Percentiles rank a stretch among this genome's conserved stretches.
These are phyloP conservation scores for Chloris gayana DNA, from an alignment of 176 grass and related monocot species.

Conservation along the genomic window DNA sequence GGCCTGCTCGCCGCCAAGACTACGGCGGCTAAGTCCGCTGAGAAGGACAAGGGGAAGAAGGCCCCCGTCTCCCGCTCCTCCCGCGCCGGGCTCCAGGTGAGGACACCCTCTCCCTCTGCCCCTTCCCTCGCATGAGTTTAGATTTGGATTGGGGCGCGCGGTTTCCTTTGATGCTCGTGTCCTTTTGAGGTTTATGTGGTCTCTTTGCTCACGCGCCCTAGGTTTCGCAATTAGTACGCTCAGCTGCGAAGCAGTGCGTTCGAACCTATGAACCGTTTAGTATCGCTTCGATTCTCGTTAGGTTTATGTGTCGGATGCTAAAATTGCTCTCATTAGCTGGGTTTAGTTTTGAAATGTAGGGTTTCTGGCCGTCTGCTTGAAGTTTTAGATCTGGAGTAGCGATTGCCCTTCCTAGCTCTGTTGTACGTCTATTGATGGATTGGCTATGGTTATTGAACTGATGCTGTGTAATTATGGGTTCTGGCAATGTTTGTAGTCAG, in stretches of 20 bases:
- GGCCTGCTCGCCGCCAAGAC: conserved; percentile 70
- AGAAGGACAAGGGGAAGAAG: conserved; percentile 85
- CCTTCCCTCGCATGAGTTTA: not conserved
- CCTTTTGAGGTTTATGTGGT: not conserved
- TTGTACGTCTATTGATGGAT: not conserved
- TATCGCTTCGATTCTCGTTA: not conserved
- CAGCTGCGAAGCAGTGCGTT: not conserved
- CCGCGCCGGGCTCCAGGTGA: conserved; percentile 70
- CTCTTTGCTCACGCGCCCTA: not conserved
- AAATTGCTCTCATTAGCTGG: not conserved
- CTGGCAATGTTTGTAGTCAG: not conserved
- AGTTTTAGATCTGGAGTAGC: conserved; percentile 26
- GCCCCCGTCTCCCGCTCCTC: conserved; percentile 65
- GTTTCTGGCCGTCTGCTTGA: not conserved
- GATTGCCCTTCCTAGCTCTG: not conserved
- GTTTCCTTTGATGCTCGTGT: not conserved
- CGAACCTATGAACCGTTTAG: not conserved
- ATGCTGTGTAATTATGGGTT: not conserved
- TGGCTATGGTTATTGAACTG: not conserved
- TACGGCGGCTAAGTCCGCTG: conserved; percentile 61
- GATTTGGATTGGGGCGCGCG: conserved; percentile 1
- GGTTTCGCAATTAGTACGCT: not conserved
- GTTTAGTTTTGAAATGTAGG: not conserved
- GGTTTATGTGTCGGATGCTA: not conserved
- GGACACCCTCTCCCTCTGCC: not conserved